Conservation (phyloP, 2,329 filamentous ascomycete species). For the Xylariaceae sp. region DNA sequence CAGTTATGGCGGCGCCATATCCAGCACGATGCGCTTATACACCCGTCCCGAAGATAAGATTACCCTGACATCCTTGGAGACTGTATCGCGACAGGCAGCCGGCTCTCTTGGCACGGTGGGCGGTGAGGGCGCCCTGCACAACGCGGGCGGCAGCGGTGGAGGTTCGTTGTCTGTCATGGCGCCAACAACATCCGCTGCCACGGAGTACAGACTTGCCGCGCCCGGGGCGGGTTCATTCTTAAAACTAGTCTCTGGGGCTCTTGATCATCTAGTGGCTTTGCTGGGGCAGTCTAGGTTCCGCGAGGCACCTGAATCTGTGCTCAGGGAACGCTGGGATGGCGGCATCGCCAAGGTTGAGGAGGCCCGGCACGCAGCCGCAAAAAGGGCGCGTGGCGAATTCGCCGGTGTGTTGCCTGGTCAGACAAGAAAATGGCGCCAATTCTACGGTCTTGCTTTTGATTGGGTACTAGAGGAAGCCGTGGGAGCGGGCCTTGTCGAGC, state of each 20-base stretch:
- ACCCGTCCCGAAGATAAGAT: constrained; percentile 51
- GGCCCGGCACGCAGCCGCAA: constrained; percentile 39
- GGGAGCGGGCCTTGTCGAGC: constrained; percentile 64
- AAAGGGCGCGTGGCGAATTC: constrained; percentile 52
- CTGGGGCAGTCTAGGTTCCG: constrained; percentile 56
- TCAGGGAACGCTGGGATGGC: constrained; percentile 69
- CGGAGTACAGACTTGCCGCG: constrained; percentile 54
- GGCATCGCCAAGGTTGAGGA: constrained; percentile 49
- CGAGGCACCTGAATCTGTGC: constrained; percentile 58
- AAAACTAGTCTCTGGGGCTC: constrained; percentile 58
- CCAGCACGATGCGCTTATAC: constrained; percentile 38
- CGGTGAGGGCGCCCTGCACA: constrained; percentile 60
- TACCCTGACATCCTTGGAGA: constrained; percentile 57
- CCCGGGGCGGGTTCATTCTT: constrained; percentile 65
- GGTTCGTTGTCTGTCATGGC: constrained; percentile 43
- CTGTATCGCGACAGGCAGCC: constrained; percentile 61
- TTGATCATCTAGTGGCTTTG: constrained; percentile 58
- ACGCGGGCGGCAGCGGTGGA: constrained; percentile 52
- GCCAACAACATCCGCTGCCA: constrained; percentile 38
- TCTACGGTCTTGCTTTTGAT: constrained; percentile 65
- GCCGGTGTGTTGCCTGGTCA: constrained; percentile 54
- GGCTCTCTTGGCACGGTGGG: constrained; percentile 67
- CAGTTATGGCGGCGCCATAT: constrained; percentile 32
- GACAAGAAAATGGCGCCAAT: constrained; percentile 66
- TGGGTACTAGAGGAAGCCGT: constrained; percentile 70